These are phyloP conservation scores for Avena eriantha DNA, from an alignment of 176 grass and related monocot species.

Conservation along the genomic window DNA sequence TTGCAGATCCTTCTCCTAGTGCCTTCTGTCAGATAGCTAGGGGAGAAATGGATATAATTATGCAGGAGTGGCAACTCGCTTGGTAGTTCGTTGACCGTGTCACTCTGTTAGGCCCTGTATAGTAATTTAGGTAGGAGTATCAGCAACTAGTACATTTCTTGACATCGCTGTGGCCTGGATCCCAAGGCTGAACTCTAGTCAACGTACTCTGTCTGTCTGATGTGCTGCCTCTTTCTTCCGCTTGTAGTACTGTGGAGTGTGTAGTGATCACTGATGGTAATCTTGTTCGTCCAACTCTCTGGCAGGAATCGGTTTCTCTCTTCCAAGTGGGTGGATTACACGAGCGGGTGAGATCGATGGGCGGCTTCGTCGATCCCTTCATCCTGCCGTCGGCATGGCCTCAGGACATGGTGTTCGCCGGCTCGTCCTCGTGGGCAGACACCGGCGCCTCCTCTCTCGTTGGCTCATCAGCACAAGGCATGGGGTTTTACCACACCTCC, in stretches of 20 bases:
- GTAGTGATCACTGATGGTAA: neutral
- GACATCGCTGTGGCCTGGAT: neutral
- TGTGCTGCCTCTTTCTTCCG: neutral
- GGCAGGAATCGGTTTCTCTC: no score
- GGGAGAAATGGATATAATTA: neutral
- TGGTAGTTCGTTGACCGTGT: slow-evolving; percentile 18
- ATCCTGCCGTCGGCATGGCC: slow-evolving; percentile 21
- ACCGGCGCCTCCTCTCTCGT: neutral
- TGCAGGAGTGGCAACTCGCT: neutral
- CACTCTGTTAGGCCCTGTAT: slow-evolving; percentile 7
- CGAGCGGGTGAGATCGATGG: slow-evolving; percentile 42
- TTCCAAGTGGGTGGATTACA: no score
- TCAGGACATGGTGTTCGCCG: slow-evolving; percentile 38
- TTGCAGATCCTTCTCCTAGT: slow-evolving; percentile 38
- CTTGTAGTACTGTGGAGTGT: neutral
- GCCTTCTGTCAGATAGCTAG: slow-evolving; percentile 30
- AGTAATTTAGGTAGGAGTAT: neutral
- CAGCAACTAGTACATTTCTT: neutral
- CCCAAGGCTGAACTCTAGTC: slow-evolving; percentile 15
- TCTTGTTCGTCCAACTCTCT: neutral
- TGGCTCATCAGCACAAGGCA: neutral
- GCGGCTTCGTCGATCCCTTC: slow-evolving; percentile 45
- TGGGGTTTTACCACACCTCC: slow-evolving; percentile 13
- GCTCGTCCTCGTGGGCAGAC: slow-evolving; percentile 29
- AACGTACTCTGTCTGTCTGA: neutral